Base-by-base conservation (phyloP, 164 flowering plant species). In the Annona squamosa region DNA sequence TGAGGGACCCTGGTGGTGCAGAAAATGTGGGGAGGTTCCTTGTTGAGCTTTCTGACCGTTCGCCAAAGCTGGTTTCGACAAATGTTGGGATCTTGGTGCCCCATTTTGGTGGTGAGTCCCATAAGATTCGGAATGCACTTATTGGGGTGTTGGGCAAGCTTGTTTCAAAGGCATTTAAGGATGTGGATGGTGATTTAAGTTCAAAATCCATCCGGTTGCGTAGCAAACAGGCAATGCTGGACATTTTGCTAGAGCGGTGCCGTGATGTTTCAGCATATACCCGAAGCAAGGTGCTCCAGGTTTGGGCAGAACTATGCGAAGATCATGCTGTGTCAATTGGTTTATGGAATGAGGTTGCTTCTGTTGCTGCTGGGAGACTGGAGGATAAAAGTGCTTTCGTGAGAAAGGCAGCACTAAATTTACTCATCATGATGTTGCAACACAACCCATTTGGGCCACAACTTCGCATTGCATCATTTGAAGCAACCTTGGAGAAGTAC, bases 361-460 rank as follows among this genome's bases (percentile, higher is more conserved):
- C 74, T 71, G 81, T 93, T 81, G 95, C 97, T 80, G 88, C 97
- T 67, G 98, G 98, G 75, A 89, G 99, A 76, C 82, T 93, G 85
- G 98, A 91, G 82, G 99, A 96, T 77, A 96, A 91, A 80, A 87
- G 90, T 84, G 91, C 99, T 43, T 84, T 96, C n/a, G 99, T 96
- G 61, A 88, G 99, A 82, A 96, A 96, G 78, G 86, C 94, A 65
- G 97, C 98, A 68, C 79, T 93, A 70, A 87, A 90, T 83, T 79
- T 96, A 68, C 93, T 96, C 17, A 88, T 93, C 70, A 81, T 83
- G 81, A 96, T 96, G 99, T 75, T 96, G 83, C 98, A 96, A 80
- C 94, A 93, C 72, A 96, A 96, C 68, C 99, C 99, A 42, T 96
- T 96, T 84, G 99, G 99, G 42, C 99, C 99, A 48, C 97, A 91